Evolutionary conservation across 257 asterid genomes (phyloP).

Genomic region (Solanum piurae): DNA sequence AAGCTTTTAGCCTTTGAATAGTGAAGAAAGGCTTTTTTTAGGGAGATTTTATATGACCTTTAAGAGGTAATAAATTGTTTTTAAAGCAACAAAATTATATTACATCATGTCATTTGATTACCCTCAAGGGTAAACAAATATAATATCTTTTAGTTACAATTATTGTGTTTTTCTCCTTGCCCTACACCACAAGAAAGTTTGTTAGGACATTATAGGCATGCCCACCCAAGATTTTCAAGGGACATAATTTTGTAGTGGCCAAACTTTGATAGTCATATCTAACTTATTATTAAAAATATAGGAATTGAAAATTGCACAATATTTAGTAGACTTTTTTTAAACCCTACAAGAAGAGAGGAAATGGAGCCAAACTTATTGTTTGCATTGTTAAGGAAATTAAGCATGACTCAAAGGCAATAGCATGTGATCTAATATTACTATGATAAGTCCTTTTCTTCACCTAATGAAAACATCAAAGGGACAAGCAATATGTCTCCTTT

Average conservation of each 20-base stretch:
- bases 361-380: background rate
- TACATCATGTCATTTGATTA: background rate
- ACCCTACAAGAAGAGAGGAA: background rate
- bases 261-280: background rate
- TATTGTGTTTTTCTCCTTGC: background rate
- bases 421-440: background rate
- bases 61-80: background rate
- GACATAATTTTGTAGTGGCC: background rate
- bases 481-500: background rate
- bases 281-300: background rate
- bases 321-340: background rate
- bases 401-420: background rate
- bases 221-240: background rate
- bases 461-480: background rate
- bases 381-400: background rate
- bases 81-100: background rate
- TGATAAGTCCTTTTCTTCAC: background rate
- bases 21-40: background rate
- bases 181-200: background rate
- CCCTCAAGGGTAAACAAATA: background rate
- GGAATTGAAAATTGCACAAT: background rate
- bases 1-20: background rate
- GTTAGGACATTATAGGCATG: background rate
- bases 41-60: background rate
- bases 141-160: background rate